phyloP scores from a whole-genome alignment of 805 yeast species.

The Tetrapisispora fleetii region DNA sequence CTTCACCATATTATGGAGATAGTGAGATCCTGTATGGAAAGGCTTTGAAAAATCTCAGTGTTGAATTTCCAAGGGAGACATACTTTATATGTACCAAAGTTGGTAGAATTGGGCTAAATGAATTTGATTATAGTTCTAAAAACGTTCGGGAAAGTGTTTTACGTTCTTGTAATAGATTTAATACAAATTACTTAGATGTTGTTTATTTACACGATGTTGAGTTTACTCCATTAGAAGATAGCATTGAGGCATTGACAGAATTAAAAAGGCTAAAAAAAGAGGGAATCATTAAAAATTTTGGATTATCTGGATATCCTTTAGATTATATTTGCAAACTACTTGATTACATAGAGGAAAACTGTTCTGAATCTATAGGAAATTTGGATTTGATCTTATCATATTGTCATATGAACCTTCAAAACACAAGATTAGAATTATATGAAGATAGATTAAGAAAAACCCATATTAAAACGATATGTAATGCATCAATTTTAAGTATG shows the following conservation, averaged over 20 bases:
- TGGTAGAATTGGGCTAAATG: slow-evolving; percentile 56
- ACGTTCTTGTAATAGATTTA: slow-evolving; percentile 57
- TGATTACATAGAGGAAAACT: slow-evolving; percentile 16
- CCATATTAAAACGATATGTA: slow-evolving; percentile 26
- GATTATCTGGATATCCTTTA: slow-evolving; percentile 83
- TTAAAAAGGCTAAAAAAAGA: slow-evolving; percentile 49
- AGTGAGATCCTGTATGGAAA: slow-evolving; percentile 68
- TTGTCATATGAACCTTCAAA: slow-evolving; percentile 76
- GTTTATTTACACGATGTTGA: slow-evolving; percentile 88
- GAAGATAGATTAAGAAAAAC: slow-evolving; percentile 26
- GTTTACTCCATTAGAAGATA: slow-evolving; percentile 49
- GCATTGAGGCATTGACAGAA: slow-evolving; percentile 53
- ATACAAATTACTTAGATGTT: slow-evolving; percentile 63
- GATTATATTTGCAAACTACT: slow-evolving; percentile 42
- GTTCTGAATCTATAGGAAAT: slow-evolving; percentile 38
- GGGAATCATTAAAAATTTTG: slow-evolving; percentile 57
- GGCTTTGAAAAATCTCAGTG: slow-evolving; percentile 38
- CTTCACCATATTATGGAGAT: slow-evolving; percentile 90
- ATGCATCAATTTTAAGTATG: slow-evolving; percentile 86
- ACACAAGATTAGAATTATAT: slow-evolving; percentile 32
- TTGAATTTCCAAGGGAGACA: slow-evolving; percentile 43
- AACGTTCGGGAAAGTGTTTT: slow-evolving; percentile 52
- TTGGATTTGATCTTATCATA: slow-evolving; percentile 73
- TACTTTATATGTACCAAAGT: slow-evolving; percentile 78
- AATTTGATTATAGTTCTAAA: slow-evolving; percentile 63